Percentiles rank a stretch among this genome's conserved stretches.
phyloP scores from a whole-genome alignment of 768 basidiomycete species.

The Termitomyces sp. region DNA sequence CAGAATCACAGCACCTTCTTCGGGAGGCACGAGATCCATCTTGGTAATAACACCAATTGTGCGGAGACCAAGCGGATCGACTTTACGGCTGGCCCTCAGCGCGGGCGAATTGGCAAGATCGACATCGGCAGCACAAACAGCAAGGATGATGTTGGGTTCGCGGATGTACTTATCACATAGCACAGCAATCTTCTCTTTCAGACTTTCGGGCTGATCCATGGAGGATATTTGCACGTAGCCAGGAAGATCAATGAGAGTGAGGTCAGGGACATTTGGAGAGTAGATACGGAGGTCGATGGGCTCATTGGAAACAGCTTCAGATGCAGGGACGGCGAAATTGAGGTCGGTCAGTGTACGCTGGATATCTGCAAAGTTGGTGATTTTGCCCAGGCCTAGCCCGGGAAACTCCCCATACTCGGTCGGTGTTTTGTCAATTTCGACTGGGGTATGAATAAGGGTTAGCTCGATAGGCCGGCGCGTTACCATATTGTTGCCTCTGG shows the following conservation, averaged over 20 bases:
- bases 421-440: slow-evolving; percentile 44
- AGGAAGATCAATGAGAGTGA: slow-evolving; percentile 95
- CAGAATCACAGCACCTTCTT: slow-evolving; percentile 76
- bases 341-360: slow-evolving; percentile 92
- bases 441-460: slow-evolving; percentile 89
- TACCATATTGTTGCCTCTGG: slow-evolving; percentile 98
- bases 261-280: slow-evolving; percentile 92
- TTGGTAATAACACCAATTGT: slow-evolving; percentile 98
- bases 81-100: slow-evolving; percentile 84
- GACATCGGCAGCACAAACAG: slow-evolving; percentile 97
- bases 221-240: slow-evolving; percentile 96
- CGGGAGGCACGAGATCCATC: slow-evolving; percentile 93
- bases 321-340: slow-evolving; percentile 87
- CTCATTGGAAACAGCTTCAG: slow-evolving; percentile 87
- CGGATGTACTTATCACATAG: slow-evolving; percentile 97
- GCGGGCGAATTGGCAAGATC: slow-evolving; percentile 98
- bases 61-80: slow-evolving; percentile 90
- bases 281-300: slow-evolving; percentile 97
- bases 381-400: slow-evolving; percentile 79
- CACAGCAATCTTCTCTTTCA: slow-evolving; percentile 86
- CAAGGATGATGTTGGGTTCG: slow-evolving; percentile 99
- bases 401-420: slow-evolving; percentile 95
- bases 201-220: slow-evolving; percentile 89
- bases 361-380: slow-evolving; percentile 87
- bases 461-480: slow-evolving; percentile 97